Conservation (phyloP, 2,329 filamentous ascomycete genomes). For the Verticillium klebahnii region DNA sequence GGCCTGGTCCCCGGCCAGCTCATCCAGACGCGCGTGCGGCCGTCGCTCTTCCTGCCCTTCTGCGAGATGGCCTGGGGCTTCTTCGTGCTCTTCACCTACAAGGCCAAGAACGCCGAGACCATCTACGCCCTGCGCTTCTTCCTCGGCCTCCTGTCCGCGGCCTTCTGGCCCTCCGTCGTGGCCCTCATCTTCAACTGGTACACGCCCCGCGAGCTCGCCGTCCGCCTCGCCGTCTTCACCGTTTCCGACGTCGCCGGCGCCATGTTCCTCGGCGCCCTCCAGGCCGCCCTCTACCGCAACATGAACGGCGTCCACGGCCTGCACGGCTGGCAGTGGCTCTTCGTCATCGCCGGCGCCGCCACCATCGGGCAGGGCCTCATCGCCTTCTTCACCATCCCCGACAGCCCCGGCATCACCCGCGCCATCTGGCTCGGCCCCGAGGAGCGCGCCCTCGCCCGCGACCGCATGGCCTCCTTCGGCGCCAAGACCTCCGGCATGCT, state of each 20-base stretch:
- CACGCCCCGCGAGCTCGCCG: conserved; percentile 34
- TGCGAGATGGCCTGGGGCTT: conserved; percentile 34
- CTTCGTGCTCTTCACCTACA: conserved; percentile 17
- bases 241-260: conserved; percentile 36
- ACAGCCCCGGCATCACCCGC: conserved; percentile 23
- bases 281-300: conserved; percentile 34
- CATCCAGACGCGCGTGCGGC: conserved; percentile 33
- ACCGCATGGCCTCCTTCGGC: conserved; percentile 21
- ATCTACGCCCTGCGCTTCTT: conserved; percentile 31
- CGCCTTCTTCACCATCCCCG: conserved; percentile 32
- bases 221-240: conserved; percentile 37
- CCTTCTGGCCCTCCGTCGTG: conserved; percentile 25
- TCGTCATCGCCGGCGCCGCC: conserved; percentile 37
- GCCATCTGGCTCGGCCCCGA: conserved; percentile 22
- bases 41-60: conserved; percentile 24
- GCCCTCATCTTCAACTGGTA: conserved; percentile 45
- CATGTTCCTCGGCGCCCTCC: conserved; percentile 39
- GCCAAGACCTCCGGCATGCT: conserved; percentile 23
- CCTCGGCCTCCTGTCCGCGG: conserved; percentile 26
- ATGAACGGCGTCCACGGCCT: conserved; percentile 35
- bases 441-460: conserved; percentile 19
- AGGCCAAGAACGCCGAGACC: conserved; percentile 22
- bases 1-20: conserved; percentile 12
- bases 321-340: conserved; percentile 41
- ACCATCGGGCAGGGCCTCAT: conserved; percentile 35